Evolutionary conservation across 805 yeast species (phyloP).

Genomic region (Nakazawaea pomicola): DNA sequence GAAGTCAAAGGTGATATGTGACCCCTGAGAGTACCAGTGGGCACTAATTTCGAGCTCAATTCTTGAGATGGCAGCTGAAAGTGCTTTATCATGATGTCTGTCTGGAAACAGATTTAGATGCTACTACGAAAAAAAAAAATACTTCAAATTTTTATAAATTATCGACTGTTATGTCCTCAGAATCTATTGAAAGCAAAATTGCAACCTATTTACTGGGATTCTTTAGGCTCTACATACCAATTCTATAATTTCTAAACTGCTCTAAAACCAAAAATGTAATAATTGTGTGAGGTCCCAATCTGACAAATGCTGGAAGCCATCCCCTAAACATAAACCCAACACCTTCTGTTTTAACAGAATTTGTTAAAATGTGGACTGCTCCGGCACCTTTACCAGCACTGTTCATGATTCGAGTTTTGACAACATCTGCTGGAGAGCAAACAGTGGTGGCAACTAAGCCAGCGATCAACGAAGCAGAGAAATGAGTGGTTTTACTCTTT

Average conservation of each 20-base stretch:
- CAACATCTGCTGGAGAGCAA: constrained; percentile 90
- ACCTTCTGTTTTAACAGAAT: constrained; percentile 67
- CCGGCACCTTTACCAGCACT: constrained; percentile 40
- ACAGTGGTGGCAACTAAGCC: constrained; percentile 89
- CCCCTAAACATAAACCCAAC: constrained; percentile 81
- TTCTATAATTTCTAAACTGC: constrained; percentile 49
- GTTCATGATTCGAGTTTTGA: constrained; percentile 85
- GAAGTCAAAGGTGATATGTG: constrained; percentile 21
- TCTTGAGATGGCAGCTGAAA: too few species aligned
- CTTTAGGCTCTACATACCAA: constrained; percentile 38
- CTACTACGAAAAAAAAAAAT: too few species aligned
- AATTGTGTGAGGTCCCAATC: constrained; percentile 81
- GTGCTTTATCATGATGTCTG: too few species aligned
- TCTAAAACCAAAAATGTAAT: constrained; percentile 65
- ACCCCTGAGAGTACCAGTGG: constrained; percentile 19
- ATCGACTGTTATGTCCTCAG: too few species aligned
- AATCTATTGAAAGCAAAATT: too few species aligned
- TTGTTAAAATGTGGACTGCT: constrained; percentile 44
- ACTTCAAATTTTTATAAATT: too few species aligned
- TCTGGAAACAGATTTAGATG: too few species aligned
- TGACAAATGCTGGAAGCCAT: constrained; percentile 82
- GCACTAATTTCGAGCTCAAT: constrained; percentile 2
- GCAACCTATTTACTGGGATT: too few species aligned
- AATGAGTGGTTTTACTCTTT: constrained; percentile 63
- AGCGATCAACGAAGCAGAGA: constrained; percentile 71